Evolutionary conservation across 192 early-diverging fungal genomes (phyloP).

Genomic region (Linderina pennispora): DNA sequence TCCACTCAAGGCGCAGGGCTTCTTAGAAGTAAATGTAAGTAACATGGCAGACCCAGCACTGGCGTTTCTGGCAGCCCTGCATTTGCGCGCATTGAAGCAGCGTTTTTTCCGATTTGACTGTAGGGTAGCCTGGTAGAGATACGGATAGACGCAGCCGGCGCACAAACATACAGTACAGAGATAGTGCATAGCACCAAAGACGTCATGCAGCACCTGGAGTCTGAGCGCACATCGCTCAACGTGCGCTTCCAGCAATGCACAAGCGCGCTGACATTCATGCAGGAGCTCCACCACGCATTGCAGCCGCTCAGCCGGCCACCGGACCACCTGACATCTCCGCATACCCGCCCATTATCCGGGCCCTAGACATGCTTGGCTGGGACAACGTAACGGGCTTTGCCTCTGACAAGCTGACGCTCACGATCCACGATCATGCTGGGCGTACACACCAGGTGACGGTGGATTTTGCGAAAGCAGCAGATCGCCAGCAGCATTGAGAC

Average conservation of each 20-base stretch:
- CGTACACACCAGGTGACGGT: slow-evolving; percentile 12
- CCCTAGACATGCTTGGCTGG: too few species aligned
- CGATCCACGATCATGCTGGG: slow-evolving; percentile 15
- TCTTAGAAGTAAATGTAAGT: slow-evolving; percentile 19
- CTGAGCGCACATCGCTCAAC: slow-evolving; percentile 14
- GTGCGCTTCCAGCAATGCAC: slow-evolving; percentile 34
- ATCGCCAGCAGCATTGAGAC: slow-evolving; percentile 25
- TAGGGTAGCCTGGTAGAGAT: slow-evolving; percentile 12
- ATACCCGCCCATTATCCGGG: too few species aligned
- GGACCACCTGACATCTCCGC: too few species aligned
- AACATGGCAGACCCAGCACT: background rate
- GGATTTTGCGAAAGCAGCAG: slow-evolving; percentile 15
- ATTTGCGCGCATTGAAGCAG: background rate
- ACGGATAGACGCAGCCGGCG: slow-evolving; percentile 15
- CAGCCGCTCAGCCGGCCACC: slow-evolving; percentile 1
- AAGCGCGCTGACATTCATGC: slow-evolving; percentile 29
- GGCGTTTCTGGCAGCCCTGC: background rate
- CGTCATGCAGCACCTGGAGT: slow-evolving; percentile 4
- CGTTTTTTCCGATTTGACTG: background rate
- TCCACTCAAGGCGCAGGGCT: slow-evolving; percentile 30
- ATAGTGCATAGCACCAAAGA: slow-evolving; percentile 27
- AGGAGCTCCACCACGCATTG: slow-evolving; percentile 28
- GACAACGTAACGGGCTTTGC: slow-evolving; percentile 23
- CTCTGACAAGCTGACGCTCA: slow-evolving; percentile 10
- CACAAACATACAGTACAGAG: slow-evolving; percentile 22